These are phyloP conservation scores for Terana coerulea DNA, from an alignment of 768 basidiomycete genomes.

Conservation along the genomic window DNA sequence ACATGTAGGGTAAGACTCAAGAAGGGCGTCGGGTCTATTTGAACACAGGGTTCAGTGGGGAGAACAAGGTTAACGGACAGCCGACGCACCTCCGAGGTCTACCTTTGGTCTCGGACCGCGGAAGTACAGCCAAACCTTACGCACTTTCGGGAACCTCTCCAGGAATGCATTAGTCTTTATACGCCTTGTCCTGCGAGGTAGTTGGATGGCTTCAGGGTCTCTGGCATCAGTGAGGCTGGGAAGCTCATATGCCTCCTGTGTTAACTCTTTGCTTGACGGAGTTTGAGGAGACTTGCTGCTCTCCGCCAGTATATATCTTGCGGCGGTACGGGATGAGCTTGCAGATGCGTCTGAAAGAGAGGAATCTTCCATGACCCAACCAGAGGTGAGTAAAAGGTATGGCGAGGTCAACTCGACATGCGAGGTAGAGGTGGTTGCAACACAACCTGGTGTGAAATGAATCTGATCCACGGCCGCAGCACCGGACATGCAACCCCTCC, in stretches of 20 bases:
- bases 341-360: background rate
- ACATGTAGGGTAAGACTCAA: slow-evolving; percentile 46
- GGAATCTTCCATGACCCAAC: background rate
- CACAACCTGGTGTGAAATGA: background rate
- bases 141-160: slow-evolving; percentile 14
- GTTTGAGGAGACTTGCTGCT: background rate
- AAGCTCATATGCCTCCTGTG: slow-evolving; percentile 1
- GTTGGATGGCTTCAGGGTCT: background rate
- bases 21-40: slow-evolving; percentile 49
- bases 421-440: background rate
- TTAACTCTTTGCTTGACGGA: background rate
- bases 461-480: background rate
- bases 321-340: slow-evolving; percentile 1
- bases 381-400: background rate
- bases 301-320: background rate
- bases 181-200: background rate
- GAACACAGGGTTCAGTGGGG: slow-evolving; percentile 6
- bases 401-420: slow-evolving; percentile 1
- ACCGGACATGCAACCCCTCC: too few species aligned
- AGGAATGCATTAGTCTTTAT: background rate
- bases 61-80: background rate
- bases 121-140: slow-evolving; percentile 34
- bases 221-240: too few species aligned
- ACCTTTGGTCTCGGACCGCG: slow-evolving; percentile 59
- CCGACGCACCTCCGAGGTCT: slow-evolving; percentile 47